Evolutionary conservation across 1,284 basidiomycete genomes (phyloP).

Genomic region (Malassezia yamatoensis): DNA sequence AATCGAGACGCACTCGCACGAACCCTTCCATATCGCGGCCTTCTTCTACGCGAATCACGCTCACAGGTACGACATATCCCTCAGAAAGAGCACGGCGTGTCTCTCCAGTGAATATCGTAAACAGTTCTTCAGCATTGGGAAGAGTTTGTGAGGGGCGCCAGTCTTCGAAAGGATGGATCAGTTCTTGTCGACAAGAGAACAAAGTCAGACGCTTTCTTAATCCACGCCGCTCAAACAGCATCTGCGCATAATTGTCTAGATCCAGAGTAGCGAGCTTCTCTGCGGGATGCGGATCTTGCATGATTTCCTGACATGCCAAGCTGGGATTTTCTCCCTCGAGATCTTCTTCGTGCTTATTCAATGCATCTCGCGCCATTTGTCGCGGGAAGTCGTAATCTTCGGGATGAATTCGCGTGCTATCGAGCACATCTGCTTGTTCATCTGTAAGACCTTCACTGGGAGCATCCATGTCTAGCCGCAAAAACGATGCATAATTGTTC

Average conservation of each 20-base stretch:
- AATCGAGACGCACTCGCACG: conserved; percentile 68
- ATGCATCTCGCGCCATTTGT: conserved; percentile 95
- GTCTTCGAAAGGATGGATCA: conserved; percentile 77
- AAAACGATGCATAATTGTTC: conserved; percentile 61
- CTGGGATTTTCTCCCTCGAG: conserved; percentile 40
- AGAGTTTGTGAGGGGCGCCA: conserved; percentile 60
- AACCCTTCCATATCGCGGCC: conserved; percentile 27
- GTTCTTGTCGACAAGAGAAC: conserved; percentile 64
- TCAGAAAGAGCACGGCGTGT: conserved; percentile 65
- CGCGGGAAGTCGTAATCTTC: conserved; percentile 96
- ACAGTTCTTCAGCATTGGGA: conserved; percentile 67
- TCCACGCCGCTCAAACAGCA: conserved; percentile 56
- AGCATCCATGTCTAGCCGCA: conserved; percentile 55
- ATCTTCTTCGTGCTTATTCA: conserved; percentile 58
- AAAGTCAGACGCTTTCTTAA: conserved; percentile 56
- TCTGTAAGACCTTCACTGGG: conserved; percentile 43
- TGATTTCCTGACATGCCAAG: conserved; percentile 55
- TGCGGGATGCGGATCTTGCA: conserved; percentile 69
- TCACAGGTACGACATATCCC: conserved; percentile 76
- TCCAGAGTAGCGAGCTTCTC: conserved; percentile 82
- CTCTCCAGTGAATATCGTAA: conserved; percentile 94
- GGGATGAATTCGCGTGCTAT: conserved; percentile 90
- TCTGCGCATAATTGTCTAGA: conserved; percentile 90
- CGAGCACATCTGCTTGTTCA: conserved; percentile 63
- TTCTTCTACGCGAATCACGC: conserved; percentile 56